Base-by-base conservation (phyloP, 2,329 filamentous ascomycete species). In the Fusarium torulosum region DNA sequence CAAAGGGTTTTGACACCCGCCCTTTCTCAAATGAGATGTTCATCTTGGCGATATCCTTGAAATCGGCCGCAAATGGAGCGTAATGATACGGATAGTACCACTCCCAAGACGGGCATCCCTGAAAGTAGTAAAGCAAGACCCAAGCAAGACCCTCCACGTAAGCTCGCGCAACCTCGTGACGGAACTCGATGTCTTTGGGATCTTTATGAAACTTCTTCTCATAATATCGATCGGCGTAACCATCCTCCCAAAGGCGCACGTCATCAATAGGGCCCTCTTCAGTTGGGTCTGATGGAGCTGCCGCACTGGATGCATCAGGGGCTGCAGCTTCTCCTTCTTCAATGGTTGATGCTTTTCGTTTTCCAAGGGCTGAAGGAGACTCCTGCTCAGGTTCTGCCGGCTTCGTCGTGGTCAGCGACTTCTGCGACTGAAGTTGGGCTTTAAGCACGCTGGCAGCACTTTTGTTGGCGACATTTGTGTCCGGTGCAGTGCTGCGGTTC, bases 81-180 rank as follows among this genome's bases (percentile, higher is more conserved):
- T 99, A 99, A 77, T 99, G 96, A 75, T 98, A 97, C 1, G 96
- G 96, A 75, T 97, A 99, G 78, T 96, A 99, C 96, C 96, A 99
- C 52, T 95, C 96, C 96, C 96, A 99, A 0, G 94, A 97, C 21
- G 96, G 94, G 74, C 96, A 99, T 25, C 96, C 96, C 79, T 99
- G 96, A 79, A 97, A 97, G 78, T 99, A 99, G 80, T 99, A 99
- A 35, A 94, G 84, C 50, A 99, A 83, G 38, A 99, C 96, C 96
- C 96, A 99, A 21, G 91, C 91, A 11, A 99, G 86, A 35, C 96
- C 96, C 82, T 98, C 94, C 14, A 95, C 94, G 77, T 99, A 99
- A n/a, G 92, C 88, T 53, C 89, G 88, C 35, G 91, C 96, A 57
- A 99, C 96, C 75, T 93, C 88, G 78, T 94, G 91, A 53, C 95